Evolutionary conservation across 306 rosid species (phyloP), one percentile per base, ranked within the genome.

Genomic region (Pyrus pyrifolia): DNA sequence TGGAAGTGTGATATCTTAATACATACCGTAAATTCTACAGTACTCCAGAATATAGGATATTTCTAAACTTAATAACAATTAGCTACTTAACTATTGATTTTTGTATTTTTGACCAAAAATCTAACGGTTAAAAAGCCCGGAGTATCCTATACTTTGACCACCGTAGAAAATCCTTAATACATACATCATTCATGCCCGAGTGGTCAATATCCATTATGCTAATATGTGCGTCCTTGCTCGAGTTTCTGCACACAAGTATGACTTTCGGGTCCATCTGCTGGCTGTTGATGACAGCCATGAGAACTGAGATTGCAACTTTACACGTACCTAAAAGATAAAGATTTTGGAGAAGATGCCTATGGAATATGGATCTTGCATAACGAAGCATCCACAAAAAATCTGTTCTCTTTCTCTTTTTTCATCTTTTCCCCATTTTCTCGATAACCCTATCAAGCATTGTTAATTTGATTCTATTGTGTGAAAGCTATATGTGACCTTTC

Each of bases 351-450:
- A 77, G 76, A 77, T 77, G 79, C 85, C 64, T 3, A 45, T 72
- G 79, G 76, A 77, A 72, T 5, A 63, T 72, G 79, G 76, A 82
- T 77, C 76, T 77, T 77, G 75, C 72, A 68, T 40, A 38, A 25
- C 17, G 45, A 71, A 78, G 85, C 75, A 77, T 60, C 75, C 9
- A 73, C 40, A 31, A 46, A 55, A 51, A 31, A 40, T 44, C 10
- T 18, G 19, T 27, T 35, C 42, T 59, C 38, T 72, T 38, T 73
- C 31, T 73, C 68, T 44, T 33, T 35, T 40, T 38, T 35, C 70
- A 66, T 18, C 33, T 66, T 21, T 66, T 35, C 23, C 22, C 67
- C 33, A 17, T 29, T 17, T 64, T 64, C n/a, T 31, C 68, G 42
- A 35, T 35, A 66, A 66, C 29, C 46, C 12, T 44, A 42, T 44